These are phyloP conservation scores for Populus deltoides DNA, from an alignment of 345 rosid species.

Conservation along the genomic window DNA sequence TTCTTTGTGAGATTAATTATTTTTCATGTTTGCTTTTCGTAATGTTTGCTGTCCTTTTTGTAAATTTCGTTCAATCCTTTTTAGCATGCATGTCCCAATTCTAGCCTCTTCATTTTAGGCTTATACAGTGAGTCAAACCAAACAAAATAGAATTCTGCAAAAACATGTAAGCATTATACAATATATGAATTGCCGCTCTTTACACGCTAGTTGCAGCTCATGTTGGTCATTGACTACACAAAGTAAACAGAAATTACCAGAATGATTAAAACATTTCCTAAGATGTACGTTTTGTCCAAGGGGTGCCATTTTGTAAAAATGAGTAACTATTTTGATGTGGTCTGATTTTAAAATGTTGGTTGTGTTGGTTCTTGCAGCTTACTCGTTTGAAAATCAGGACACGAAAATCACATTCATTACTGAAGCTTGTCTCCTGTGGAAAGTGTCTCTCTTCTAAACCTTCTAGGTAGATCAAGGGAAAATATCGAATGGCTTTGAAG, in stretches of 20 bases:
- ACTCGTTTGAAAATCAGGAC: slow-evolving; percentile 57
- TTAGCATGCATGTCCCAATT: neutral
- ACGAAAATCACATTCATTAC: slow-evolving; percentile 54
- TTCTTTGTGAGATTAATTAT: neutral
- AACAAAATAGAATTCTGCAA: neutral
- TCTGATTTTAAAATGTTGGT: neutral
- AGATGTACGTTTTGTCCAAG: neutral
- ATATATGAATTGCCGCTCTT: neutral
- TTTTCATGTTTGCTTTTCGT: neutral
- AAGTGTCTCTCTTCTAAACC: slow-evolving; percentile 61
- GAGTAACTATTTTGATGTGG: neutral
- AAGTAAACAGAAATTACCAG: neutral
- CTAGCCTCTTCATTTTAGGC: neutral
- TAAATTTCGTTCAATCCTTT: neutral
- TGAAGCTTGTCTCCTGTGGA: slow-evolving; percentile 74
- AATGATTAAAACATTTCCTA: neutral
- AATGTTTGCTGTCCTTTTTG: neutral
- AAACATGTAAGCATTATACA: neutral
- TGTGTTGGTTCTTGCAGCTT: slow-evolving; percentile 42
- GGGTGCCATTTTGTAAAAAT: neutral
- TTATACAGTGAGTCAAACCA: neutral
- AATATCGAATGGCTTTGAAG: slow-evolving; percentile 13
- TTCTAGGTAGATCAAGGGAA: slow-evolving; percentile 39
- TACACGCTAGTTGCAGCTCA: neutral
- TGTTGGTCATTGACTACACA: neutral